Evolutionary conservation across 441 rosid species (phyloP).

Genomic region (Erodium moschatum): DNA sequence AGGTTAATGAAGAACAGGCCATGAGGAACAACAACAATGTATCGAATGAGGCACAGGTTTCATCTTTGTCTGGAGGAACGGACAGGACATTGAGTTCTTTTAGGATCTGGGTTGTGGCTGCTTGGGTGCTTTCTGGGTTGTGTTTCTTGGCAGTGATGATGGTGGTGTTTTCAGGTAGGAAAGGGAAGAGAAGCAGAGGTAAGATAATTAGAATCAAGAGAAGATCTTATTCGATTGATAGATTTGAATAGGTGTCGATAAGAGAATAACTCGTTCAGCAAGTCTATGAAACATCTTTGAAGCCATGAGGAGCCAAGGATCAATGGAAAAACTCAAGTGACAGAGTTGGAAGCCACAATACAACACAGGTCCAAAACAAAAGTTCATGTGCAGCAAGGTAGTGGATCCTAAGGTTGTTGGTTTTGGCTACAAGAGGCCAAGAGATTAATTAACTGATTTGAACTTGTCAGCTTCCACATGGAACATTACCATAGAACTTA

Average conservation of each 20-base stretch:
- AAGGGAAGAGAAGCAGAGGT: slow-evolving; percentile 46
- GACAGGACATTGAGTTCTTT: slow-evolving; percentile 55
- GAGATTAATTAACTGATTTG: too few relatives aligned
- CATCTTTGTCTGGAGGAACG: slow-evolving; percentile 22
- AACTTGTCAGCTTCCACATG: neutral
- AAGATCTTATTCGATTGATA: slow-evolving; percentile 39
- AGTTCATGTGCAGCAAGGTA: slow-evolving; percentile 1
- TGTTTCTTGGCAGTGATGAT: slow-evolving; percentile 58
- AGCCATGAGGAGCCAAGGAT: too few relatives aligned
- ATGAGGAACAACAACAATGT: slow-evolving; percentile 27
- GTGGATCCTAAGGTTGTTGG: neutral
- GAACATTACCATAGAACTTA: neutral
- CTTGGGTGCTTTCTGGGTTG: slow-evolving; percentile 66
- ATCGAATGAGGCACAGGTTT: slow-evolving; percentile 28
- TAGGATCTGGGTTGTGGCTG: slow-evolving; percentile 56
- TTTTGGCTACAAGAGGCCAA: neutral
- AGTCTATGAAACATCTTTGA: slow-evolving; percentile 27
- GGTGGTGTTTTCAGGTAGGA: slow-evolving; percentile 48
- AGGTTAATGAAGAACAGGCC: slow-evolving; percentile 23
- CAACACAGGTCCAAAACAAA: neutral
- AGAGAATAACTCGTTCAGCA: slow-evolving; percentile 15
- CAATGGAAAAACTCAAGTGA: too few relatives aligned
- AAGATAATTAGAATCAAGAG: slow-evolving; percentile 60
- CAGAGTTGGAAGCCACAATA: neutral
- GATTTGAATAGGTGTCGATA: slow-evolving; percentile 37